phyloP scores from a whole-genome alignment of 2,329 filamentous ascomycete species.

The Blastomyces emzantsi region DNA sequence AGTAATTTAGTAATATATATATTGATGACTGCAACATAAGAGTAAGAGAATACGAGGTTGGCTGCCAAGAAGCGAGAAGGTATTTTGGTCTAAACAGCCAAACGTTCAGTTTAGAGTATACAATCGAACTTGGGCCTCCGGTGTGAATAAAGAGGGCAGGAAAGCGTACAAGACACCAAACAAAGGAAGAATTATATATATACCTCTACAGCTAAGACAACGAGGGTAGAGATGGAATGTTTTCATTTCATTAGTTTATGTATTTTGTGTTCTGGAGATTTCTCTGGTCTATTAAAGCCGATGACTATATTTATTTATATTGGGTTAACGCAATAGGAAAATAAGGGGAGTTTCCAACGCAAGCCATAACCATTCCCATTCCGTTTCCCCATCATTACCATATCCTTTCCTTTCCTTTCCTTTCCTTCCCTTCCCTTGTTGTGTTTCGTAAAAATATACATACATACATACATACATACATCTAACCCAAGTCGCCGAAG shows the following conservation, averaged over 20 bases:
- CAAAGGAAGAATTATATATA: background rate
- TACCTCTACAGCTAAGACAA: background rate
- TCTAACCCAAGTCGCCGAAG: conserved; percentile 10
- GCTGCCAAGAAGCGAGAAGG: too few relatives aligned
- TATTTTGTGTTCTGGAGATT: background rate
- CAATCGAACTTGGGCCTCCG: too few relatives aligned
- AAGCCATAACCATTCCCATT: background rate
- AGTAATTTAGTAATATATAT: too few relatives aligned
- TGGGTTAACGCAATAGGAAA: background rate
- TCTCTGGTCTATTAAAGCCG: background rate
- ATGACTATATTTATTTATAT: too few relatives aligned
- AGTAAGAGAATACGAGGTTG: too few relatives aligned
- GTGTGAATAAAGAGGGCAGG: background rate
- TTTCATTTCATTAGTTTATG: background rate
- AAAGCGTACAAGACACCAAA: background rate
- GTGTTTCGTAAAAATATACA: too few relatives aligned
- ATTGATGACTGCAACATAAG: too few relatives aligned
- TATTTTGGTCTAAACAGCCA: too few relatives aligned
- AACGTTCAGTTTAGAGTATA: too few relatives aligned
- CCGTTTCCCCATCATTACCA: background rate
- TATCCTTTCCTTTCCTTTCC: background rate
- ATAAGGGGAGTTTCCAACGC: background rate
- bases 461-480: background rate
- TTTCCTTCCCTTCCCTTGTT: background rate
- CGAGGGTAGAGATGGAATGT: background rate